Conservation (phyloP, 441 rosid species). For the Mallotus japonicus region DNA sequence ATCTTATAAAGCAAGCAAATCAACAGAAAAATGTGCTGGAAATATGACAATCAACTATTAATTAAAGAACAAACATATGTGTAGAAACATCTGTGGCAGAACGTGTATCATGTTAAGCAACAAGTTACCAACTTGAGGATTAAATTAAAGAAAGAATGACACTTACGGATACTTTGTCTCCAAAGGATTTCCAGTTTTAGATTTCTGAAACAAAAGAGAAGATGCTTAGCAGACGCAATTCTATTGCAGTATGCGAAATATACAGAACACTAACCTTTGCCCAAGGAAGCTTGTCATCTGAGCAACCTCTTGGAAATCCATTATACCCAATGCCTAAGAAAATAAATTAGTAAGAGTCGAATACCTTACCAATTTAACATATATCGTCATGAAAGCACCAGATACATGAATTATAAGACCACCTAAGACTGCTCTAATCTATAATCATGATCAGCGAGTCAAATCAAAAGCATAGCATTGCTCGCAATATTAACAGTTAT, state of each 20-base stretch:
- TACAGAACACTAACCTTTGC: conserved; percentile 59
- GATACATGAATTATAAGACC: too few species aligned
- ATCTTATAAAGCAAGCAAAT: not conserved
- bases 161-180: conserved; percentile 93
- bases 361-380: not conserved
- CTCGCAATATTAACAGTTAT: too few species aligned
- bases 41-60: not conserved
- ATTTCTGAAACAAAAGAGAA: conserved; percentile 52
- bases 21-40: not conserved
- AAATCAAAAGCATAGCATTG: too few species aligned
- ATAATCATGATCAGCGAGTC: too few species aligned
- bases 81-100: not conserved
- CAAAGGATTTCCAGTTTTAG: conserved; percentile 66
- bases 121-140: conserved; percentile 12
- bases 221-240: conserved; percentile 11
- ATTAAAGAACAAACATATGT: not conserved
- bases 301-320: conserved; percentile 98
- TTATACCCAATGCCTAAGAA: conserved; percentile 87
- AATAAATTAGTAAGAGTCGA: conserved; percentile 6
- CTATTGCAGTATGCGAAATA: conserved; percentile 5
- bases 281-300: conserved; percentile 97
- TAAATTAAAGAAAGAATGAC: conserved; percentile 8
- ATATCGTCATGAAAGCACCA: too few species aligned
- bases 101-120: not conserved
- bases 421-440: too few species aligned